These are phyloP conservation scores for Penicillium sp. DNA, from an alignment of 2,329 filamentous ascomycete species.

Conservation along the genomic window DNA sequence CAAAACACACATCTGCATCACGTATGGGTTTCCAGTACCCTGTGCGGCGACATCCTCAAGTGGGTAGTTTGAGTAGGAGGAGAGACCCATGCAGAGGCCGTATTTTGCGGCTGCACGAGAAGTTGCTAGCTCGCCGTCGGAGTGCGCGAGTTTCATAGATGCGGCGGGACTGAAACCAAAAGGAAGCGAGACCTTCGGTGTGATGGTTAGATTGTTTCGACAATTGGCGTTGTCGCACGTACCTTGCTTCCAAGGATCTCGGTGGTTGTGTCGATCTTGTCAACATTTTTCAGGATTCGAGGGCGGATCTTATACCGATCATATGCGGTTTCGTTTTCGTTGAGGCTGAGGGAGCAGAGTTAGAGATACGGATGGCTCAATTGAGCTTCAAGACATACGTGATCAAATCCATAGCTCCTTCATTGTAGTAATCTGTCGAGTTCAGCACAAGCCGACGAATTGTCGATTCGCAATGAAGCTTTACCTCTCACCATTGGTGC, in stretches of 20 bases:
- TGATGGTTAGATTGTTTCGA: background rate
- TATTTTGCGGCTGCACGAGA: constrained; percentile 48
- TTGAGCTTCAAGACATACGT: constrained; percentile 36
- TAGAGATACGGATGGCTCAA: background rate
- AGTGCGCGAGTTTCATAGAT: constrained; percentile 55
- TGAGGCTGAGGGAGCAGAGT: constrained; percentile 32
- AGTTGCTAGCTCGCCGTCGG: constrained; percentile 54
- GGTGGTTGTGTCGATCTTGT: constrained; percentile 47
- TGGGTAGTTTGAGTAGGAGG: constrained; percentile 48
- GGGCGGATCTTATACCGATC: constrained; percentile 53
- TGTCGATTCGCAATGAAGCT: background rate
- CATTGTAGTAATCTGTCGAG: constrained; percentile 57
- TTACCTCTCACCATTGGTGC: constrained; percentile 42
- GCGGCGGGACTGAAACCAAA: constrained; percentile 57
- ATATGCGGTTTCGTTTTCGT: constrained; percentile 57
- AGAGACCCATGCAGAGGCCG: constrained; percentile 52
- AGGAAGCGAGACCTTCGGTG: constrained; percentile 46
- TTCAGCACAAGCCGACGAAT: background rate
- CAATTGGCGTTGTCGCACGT: background rate
- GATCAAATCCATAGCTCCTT: constrained; percentile 57
- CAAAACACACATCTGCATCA: constrained; percentile 58
- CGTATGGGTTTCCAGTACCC: constrained; percentile 47
- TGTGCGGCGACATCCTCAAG: constrained; percentile 51
- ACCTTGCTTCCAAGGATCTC: constrained; percentile 47
- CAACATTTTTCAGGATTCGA: constrained; percentile 47